Evolutionary conservation across 257 asterid genomes (phyloP).

Genomic region (Avicennia marina): DNA sequence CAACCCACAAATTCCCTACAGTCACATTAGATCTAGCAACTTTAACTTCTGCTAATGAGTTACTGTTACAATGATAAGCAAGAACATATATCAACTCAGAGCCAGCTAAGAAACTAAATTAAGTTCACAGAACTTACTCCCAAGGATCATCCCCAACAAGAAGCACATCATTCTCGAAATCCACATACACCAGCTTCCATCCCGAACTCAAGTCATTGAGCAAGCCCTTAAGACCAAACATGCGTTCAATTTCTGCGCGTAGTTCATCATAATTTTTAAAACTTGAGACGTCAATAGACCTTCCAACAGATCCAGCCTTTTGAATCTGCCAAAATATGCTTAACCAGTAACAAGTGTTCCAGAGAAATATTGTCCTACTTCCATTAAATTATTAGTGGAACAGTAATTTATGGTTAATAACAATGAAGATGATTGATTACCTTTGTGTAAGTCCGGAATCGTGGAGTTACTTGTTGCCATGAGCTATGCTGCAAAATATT

Average conservation of each 20-base stretch:
- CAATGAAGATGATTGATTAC: too few relatives aligned
- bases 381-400: neutral
- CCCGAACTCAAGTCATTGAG: conserved; percentile 70
- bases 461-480: conserved; percentile 65
- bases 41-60: neutral
- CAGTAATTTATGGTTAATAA: too few relatives aligned
- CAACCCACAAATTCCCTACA: conserved; percentile 88
- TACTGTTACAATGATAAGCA: neutral
- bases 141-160: conserved; percentile 91
- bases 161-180: conserved; percentile 71
- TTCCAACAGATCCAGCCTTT: conserved; percentile 83
- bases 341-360: too few relatives aligned
- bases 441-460: conserved; percentile 78
- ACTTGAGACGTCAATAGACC: conserved; percentile 75
- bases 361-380: too few relatives aligned
- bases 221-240: conserved; percentile 79
- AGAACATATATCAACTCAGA: neutral
- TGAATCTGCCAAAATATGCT: conserved; percentile 47
- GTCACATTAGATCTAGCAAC: too few relatives aligned
- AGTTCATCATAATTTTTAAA: conserved; percentile 66
- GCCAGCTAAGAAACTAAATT: neutral
- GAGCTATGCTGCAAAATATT: conserved; percentile 51
- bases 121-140: conserved; percentile 51
- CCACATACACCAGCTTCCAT: conserved; percentile 85
- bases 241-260: conserved; percentile 61